Evolutionary conservation across 2,329 filamentous ascomycete species (phyloP).

Genomic region (Ophiostoma montium): DNA sequence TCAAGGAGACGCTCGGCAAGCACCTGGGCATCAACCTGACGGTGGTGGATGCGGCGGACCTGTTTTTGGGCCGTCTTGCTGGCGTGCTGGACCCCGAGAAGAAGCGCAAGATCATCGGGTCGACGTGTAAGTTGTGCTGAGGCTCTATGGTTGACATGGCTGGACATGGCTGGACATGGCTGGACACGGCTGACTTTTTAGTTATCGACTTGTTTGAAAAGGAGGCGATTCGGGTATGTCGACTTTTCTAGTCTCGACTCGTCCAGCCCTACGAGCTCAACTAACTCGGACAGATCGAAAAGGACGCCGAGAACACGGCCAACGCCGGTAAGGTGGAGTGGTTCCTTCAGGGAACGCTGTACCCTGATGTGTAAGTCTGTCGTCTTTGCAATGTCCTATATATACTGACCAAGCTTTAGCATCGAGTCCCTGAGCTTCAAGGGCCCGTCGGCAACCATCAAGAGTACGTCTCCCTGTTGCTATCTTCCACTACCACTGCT

Average conservation of each 20-base stretch:
- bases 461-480: constrained; percentile 17
- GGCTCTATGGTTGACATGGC: constrained; percentile 10
- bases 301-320: constrained; percentile 49
- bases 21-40: constrained; percentile 85
- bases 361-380: constrained; percentile 21
- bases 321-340: constrained; percentile 66
- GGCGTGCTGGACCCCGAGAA: constrained; percentile 69
- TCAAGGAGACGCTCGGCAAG: constrained; percentile 63
- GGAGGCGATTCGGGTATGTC: constrained; percentile 35
- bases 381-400: background rate
- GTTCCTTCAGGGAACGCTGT: constrained; percentile 66
- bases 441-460: constrained; percentile 36
- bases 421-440: constrained; percentile 37
- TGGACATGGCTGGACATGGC: no score
- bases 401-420: background rate
- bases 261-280: background rate
- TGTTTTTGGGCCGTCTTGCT: constrained; percentile 62
- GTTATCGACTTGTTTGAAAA: constrained; percentile 57
- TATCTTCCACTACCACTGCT: constrained; percentile 3
- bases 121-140: constrained; percentile 26
- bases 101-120: constrained; percentile 65
- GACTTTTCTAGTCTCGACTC: background rate
- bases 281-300: constrained; percentile 39
- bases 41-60: constrained; percentile 63
- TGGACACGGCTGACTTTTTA: no score